These are phyloP conservation scores for Chalaropsis thielavioides DNA, from an alignment of 2,329 filamentous ascomycete genomes.

Conservation along the genomic window DNA sequence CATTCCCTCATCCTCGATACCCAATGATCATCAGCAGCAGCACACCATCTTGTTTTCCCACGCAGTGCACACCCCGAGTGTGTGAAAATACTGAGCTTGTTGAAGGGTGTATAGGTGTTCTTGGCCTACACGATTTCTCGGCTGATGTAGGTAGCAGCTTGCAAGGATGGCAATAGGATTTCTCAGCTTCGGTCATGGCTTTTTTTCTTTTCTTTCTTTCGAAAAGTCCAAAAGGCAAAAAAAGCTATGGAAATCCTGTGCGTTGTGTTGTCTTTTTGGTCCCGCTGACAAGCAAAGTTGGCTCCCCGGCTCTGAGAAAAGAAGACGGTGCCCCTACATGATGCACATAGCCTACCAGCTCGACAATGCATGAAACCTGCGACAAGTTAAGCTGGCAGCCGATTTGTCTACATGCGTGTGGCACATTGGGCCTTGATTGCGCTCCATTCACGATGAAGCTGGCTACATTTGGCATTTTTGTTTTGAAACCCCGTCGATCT, in stretches of 20 bases:
- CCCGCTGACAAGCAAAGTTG: not conserved
- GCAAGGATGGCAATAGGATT: not conserved
- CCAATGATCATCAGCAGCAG: not conserved
- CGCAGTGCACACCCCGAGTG: not conserved
- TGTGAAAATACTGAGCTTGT: not conserved
- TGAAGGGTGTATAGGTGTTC: not conserved
- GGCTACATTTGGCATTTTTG: not conserved
- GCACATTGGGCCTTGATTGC: too few relatives aligned
- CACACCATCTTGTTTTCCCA: not conserved
- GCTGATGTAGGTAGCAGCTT: not conserved
- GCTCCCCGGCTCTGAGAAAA: not conserved
- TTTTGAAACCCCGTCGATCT: not conserved
- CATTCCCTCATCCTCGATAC: not conserved
- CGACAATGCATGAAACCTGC: not conserved
- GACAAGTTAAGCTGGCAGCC: too few relatives aligned
- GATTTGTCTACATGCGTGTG: too few relatives aligned
- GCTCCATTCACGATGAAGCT: too few relatives aligned
- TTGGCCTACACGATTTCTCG: not conserved
- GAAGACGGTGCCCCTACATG: not conserved
- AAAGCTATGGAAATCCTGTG: not conserved
- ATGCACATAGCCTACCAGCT: not conserved
- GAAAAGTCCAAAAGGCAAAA: not conserved
- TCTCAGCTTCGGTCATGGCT: not conserved
- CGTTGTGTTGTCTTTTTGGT: not conserved
- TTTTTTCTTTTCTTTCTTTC: not conserved